Base-by-base conservation (phyloP, 2,329 filamentous ascomycete species). In the Colletotrichum aenigma region DNA sequence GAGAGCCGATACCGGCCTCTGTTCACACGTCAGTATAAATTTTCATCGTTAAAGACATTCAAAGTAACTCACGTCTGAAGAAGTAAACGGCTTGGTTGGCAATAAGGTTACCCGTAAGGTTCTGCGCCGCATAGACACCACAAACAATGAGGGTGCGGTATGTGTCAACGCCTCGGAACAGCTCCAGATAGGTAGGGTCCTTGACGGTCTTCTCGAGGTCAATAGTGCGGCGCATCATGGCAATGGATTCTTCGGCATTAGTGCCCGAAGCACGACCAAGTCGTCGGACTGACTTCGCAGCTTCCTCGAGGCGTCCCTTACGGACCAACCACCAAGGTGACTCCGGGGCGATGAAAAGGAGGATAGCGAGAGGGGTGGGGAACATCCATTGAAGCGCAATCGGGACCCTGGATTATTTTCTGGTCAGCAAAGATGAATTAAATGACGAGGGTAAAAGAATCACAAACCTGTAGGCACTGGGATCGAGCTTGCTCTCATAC, bases 81-180 rank as follows among this genome's bases (percentile, higher is more conserved):
- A 93, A 93, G 80, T 88, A 92, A 38, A 90, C 88, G 24, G 91
- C 90, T 80, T 93, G 91, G 78, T 92, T 92, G 79, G 91, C 91
- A 75, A 93, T 91, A 62, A 92, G 84, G 78, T 92, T 92, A 77
- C 91, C 91, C 6, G 90, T 89, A n/a, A 93, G 83, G 78, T 92
- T 92, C 82, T 92, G 91, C 34, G 90, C 87, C 4, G 89, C 87
- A 81, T 91, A 92, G 24, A 91, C 88, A 84, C 86, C 86, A 76
- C 89, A 91, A 16, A 90, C 88, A 80, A 91, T 89, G 76, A 88
- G 79, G 32, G 91, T 90, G 76, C 90, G 87, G 83, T 88, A 87
- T 58, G 82, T 84, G 79, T 92, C 90, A 58, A 86, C 88, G 70
- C 90, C 90, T 77, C 88, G 90, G 82, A 86, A 90, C 28, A 92